These are phyloP conservation scores for Vitis cinerea DNA, from an alignment of 164 flowering plant species.

Conservation along the genomic window DNA sequence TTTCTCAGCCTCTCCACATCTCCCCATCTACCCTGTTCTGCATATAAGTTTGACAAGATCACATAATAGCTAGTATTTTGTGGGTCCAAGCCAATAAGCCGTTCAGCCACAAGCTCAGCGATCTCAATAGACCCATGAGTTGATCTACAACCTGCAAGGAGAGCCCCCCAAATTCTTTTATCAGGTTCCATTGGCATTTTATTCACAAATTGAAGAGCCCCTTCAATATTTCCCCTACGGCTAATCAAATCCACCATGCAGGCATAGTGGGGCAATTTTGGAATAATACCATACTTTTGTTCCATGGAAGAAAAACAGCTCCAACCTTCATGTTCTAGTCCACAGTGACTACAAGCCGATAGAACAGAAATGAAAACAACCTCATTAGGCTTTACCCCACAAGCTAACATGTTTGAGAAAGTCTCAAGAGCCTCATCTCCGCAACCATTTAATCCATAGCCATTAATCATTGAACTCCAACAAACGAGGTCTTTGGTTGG, in stretches of 20 bases:
- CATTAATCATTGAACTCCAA: slow-evolving; percentile 74
- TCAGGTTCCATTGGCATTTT: slow-evolving; percentile 60
- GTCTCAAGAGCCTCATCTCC: slow-evolving; percentile 52
- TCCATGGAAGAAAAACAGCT: slow-evolving; percentile 49
- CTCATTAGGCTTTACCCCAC: slow-evolving; percentile 48
- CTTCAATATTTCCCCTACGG: slow-evolving; percentile 42
- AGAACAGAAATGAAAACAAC: slow-evolving; percentile 53
- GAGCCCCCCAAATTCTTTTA: slow-evolving; percentile 54
- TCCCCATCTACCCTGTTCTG: slow-evolving; percentile 44
- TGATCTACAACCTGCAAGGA: slow-evolving; percentile 52
- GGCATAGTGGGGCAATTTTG: slow-evolving; percentile 57
- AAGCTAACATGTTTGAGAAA: slow-evolving; percentile 48
- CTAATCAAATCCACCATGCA: slow-evolving; percentile 73
- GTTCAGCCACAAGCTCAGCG: slow-evolving; percentile 44
- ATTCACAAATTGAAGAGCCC: slow-evolving; percentile 47
- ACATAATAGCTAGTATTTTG: slow-evolving; percentile 44
- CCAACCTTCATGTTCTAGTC: slow-evolving; percentile 57
- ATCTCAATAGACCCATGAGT: slow-evolving; percentile 26
- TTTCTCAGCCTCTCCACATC: slow-evolving; percentile 52
- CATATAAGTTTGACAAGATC: slow-evolving; percentile 50
- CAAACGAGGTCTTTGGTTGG: slow-evolving; percentile 48
- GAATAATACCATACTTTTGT: slow-evolving; percentile 39
- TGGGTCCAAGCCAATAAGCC: slow-evolving; percentile 40
- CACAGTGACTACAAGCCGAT: slow-evolving; percentile 67
- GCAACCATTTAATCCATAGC: slow-evolving; percentile 60